Evolutionary conservation across 768 basidiomycete species (phyloP).

Genomic region (Hortiboletus flavorubellus): DNA sequence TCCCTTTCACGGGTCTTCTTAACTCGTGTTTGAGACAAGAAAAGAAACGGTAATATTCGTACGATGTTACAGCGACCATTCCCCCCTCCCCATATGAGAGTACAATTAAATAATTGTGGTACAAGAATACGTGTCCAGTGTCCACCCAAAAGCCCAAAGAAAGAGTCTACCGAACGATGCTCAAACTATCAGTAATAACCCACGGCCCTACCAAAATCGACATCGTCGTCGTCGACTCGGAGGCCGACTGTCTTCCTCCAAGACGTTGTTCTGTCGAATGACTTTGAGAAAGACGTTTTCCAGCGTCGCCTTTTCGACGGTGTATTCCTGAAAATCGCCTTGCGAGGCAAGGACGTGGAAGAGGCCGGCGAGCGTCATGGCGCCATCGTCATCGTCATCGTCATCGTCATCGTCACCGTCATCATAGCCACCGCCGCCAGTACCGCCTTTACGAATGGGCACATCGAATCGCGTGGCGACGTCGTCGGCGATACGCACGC

Average conservation of each 20-base stretch:
- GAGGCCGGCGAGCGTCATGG: constrained; percentile 52
- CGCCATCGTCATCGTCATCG: not conserved
- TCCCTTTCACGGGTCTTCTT: not conserved
- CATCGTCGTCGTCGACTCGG: constrained; percentile 3
- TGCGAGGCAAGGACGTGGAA: constrained; percentile 54
- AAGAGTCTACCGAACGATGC: too few relatives aligned
- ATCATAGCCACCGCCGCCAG: not conserved
- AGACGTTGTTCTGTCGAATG: constrained; percentile 57
- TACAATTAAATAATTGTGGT: too few relatives aligned
- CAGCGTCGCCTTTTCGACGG: constrained; percentile 64
- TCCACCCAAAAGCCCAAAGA: too few relatives aligned
- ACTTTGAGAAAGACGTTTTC: constrained; percentile 75
- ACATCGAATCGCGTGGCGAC: constrained; percentile 77
- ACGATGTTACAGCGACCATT: too few relatives aligned
- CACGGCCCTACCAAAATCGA: not conserved
- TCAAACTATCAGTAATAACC: too few relatives aligned
- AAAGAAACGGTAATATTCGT: too few relatives aligned
- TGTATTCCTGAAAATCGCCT: constrained; percentile 60
- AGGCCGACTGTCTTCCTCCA: constrained; percentile 40
- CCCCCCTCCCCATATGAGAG: too few relatives aligned
- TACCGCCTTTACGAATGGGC: constrained; percentile 37
- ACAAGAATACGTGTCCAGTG: too few relatives aligned
- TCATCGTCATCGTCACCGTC: not conserved
- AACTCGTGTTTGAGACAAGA: too few relatives aligned
- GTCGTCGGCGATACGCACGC: constrained; percentile 64